phyloP scores from a whole-genome alignment of 306 rosid species.

The Phaseolus lunatus region DNA sequence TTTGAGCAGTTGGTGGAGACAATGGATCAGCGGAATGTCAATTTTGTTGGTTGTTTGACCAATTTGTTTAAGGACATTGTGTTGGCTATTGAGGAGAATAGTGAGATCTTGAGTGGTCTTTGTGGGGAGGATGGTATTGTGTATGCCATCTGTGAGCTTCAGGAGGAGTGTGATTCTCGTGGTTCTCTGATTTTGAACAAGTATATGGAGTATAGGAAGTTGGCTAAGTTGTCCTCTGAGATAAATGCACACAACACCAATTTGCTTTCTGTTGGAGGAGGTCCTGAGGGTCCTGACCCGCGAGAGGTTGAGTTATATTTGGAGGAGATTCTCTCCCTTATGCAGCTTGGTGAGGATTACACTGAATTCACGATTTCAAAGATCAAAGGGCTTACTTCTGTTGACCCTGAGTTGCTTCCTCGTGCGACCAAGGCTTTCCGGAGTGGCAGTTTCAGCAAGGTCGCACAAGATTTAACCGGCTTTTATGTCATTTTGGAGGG shows the following conservation, averaged over 20 bases:
- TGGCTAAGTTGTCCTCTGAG: slow-evolving; percentile 76
- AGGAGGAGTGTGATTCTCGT: slow-evolving; percentile 91
- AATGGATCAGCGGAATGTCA: slow-evolving; percentile 63
- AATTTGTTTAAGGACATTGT: slow-evolving; percentile 91
- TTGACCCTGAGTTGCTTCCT: slow-evolving; percentile 86
- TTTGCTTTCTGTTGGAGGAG: slow-evolving; percentile 79
- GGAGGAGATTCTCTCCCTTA: slow-evolving; percentile 85
- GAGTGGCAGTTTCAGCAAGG: slow-evolving; percentile 91
- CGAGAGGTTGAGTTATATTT: slow-evolving; percentile 83
- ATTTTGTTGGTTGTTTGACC: slow-evolving; percentile 83
- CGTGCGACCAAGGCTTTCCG: slow-evolving; percentile 89
- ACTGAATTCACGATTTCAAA: slow-evolving; percentile 86
- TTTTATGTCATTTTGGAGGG: slow-evolving; percentile 93
- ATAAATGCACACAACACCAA: slow-evolving; percentile 83
- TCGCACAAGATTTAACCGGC: slow-evolving; percentile 84
- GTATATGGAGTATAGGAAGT: slow-evolving; percentile 88
- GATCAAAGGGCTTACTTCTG: slow-evolving; percentile 80
- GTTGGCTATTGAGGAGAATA: slow-evolving; percentile 85
- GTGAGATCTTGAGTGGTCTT: slow-evolving; percentile 76
- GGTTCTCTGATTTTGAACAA: slow-evolving; percentile 88
- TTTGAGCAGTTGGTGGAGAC: slow-evolving; percentile 82
- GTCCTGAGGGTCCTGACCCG: slow-evolving; percentile 82
- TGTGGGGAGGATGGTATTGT: slow-evolving; percentile 98
- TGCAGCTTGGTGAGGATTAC: slow-evolving; percentile 94
- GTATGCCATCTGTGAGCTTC: slow-evolving; percentile 94